Evolutionary conservation across 495 filamentous ascomycete genomes (phyloP).

Genomic region (Ascobolus immersus): DNA sequence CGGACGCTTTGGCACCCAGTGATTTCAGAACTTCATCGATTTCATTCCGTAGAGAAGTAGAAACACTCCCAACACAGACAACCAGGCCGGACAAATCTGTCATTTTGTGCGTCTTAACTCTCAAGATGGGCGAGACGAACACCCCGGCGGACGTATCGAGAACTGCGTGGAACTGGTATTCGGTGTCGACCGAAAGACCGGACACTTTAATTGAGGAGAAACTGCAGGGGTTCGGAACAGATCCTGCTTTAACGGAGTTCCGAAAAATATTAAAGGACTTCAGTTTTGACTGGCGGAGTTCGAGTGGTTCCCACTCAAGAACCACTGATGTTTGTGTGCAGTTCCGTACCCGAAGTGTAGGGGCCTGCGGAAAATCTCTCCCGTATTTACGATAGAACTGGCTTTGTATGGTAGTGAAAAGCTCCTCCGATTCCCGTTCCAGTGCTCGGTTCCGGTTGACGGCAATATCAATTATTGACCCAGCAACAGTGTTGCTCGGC

Average conservation of each 20-base stretch:
- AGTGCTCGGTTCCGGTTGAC: slow-evolving; percentile 65
- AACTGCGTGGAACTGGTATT: slow-evolving; percentile 85
- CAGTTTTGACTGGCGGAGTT: slow-evolving; percentile 72
- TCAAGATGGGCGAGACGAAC: slow-evolving; percentile 54
- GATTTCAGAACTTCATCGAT: slow-evolving; percentile 51
- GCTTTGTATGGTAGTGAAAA: slow-evolving; percentile 64
- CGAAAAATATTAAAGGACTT: slow-evolving; percentile 72
- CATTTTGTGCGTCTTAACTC: slow-evolving; percentile 91
- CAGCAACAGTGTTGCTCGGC: slow-evolving; percentile 74
- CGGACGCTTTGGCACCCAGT: slow-evolving; percentile 64
- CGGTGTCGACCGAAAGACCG: slow-evolving; percentile 82
- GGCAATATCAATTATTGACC: slow-evolving; percentile 92
- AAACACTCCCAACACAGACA: slow-evolving; percentile 70
- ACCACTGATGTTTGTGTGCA: slow-evolving; percentile 92
- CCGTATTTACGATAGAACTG: slow-evolving; percentile 72
- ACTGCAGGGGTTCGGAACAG: slow-evolving; percentile 60
- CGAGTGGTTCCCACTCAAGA: slow-evolving; percentile 91
- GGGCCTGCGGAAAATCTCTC: slow-evolving; percentile 46
- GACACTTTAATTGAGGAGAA: slow-evolving; percentile 90
- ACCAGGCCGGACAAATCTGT: slow-evolving; percentile 92
- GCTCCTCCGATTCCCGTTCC: slow-evolving; percentile 41
- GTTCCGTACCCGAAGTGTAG: slow-evolving; percentile 71
- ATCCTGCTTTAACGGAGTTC: slow-evolving; percentile 86
- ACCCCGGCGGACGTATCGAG: slow-evolving; percentile 78
- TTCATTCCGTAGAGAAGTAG: slow-evolving; percentile 43